phyloP scores from a whole-genome alignment of 2,329 filamentous ascomycete genomes.

The Aspergillus pseudotamarii region DNA sequence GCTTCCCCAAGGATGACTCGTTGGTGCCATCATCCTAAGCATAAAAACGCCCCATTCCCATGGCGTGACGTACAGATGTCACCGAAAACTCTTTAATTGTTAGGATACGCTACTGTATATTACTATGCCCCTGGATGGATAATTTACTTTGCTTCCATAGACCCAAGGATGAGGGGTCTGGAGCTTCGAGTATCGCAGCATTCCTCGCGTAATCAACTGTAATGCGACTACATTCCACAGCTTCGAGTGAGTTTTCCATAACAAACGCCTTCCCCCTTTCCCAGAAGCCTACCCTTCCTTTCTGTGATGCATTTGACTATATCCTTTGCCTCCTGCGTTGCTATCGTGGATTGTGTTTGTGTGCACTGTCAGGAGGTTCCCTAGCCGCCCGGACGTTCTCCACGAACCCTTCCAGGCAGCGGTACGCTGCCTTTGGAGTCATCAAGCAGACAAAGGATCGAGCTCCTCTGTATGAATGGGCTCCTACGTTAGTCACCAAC shows the following conservation, averaged over 20 bases:
- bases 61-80: neutral
- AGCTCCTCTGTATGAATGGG: conserved; percentile 9
- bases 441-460: neutral
- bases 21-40: neutral
- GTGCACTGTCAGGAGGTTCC: conserved; percentile 10
- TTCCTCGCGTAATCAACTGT: conserved; percentile 31
- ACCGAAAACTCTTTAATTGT: neutral
- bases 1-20: neutral
- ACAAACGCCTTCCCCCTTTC: conserved; percentile 29
- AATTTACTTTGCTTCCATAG: neutral
- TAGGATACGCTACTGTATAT: neutral
- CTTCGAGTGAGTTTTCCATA: conserved; percentile 27
- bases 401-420: neutral
- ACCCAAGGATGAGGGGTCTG: conserved; percentile 12
- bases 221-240: conserved; percentile 36
- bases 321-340: conserved; percentile 13
- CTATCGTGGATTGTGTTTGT: conserved; percentile 12
- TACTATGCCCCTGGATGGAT: neutral
- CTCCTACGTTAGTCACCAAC: neutral
- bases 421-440: neutral
- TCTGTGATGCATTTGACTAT: conserved; percentile 16
- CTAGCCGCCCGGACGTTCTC: conserved; percentile 3
- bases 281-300: conserved; percentile 14
- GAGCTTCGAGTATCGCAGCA: conserved; percentile 27
- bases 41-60: neutral